Base-by-base conservation (phyloP, 2,329 filamentous ascomycete species). In the Fusarium buharicum region DNA sequence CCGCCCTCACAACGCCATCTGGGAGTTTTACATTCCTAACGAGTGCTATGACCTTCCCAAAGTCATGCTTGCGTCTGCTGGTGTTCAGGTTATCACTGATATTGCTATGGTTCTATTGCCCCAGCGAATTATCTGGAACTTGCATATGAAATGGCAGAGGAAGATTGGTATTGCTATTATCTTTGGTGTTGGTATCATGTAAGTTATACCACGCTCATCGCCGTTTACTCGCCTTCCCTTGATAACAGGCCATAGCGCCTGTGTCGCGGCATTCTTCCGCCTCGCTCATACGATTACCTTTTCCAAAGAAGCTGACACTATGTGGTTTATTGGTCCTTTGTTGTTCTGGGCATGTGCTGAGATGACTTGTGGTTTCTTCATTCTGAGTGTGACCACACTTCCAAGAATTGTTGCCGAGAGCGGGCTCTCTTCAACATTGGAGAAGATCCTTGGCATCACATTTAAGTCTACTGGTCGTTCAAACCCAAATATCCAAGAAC, bases 331-430 rank as follows among this genome's bases (percentile, higher is more conserved):
- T 34, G 76, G 74, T 1, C 73, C 76, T 1, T 64, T 81, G 1
- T 53, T 77, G 13, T 79, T 81, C 65, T 81, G 79, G 79, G 78
- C 75, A 4, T 71, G 67, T 24, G 79, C 74, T 5, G 79, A 81
- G 57, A 80, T 79, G 74, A 78, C 78, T 2, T 79, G 77, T 46
- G 79, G 76, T 8, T 81, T 81, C 67, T 76, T 81, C 59, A 75
- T 80, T 44, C 55, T 76, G 34, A 72, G 75, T 45, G 59, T 78
- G 31, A 77, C 78, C 6, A 76, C 73, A 34, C 58, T 77, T 1
- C 76, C 78, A 4, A 79, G 76, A 59, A 69, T 79, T 20, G 55
- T 78, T 9, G 40, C 36, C 18, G 50, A 62, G 9, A 44, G 30
- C 4, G 47, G 50, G 4, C 22, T 62, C 17, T 48, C 45, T 4